Percentiles rank a stretch among this genome's conserved stretches.
Evolutionary conservation across 306 rosid species (phyloP).

Genomic region (Amphicarpaea edgeworthii): DNA sequence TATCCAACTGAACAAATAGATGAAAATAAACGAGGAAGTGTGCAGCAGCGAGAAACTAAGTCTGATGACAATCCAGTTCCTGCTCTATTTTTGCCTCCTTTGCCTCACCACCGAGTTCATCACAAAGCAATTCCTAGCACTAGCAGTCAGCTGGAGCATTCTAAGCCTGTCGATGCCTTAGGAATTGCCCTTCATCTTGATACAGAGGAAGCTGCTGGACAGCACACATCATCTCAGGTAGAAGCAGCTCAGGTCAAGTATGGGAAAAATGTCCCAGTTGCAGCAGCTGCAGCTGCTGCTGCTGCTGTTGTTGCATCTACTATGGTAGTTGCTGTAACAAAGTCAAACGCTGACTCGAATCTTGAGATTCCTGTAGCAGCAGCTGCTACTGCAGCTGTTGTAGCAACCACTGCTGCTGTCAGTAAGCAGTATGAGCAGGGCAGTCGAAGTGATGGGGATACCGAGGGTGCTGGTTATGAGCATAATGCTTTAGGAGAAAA

Average conservation of each 20-base stretch:
- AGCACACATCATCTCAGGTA: conserved; percentile 50
- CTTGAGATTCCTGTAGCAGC: conserved; percentile 93
- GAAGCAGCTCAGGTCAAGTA: conserved; percentile 69
- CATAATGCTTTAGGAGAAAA: conserved; percentile 59
- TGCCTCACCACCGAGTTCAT: conserved; percentile 63
- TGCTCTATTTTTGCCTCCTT: conserved; percentile 72
- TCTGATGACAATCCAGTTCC: conserved; percentile 51
- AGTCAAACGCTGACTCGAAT: conserved; percentile 72
- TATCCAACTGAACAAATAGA: conserved; percentile 56
- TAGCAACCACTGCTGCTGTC: conserved; percentile 96
- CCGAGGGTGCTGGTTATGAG: conserved; percentile 63
- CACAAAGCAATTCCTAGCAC: conserved; percentile 64
- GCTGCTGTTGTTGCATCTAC: conserved; percentile 99
- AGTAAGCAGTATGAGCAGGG: conserved; percentile 85
- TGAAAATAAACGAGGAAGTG: conserved; percentile 52
- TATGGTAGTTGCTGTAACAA: conserved; percentile 87
- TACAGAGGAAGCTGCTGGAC: conserved; percentile 59
- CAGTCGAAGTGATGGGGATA: conserved; percentile 69
- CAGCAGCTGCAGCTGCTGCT: conserved; percentile 95
- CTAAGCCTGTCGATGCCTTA: conserved; percentile 67
- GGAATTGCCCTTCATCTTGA: conserved; percentile 63
- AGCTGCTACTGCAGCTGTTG: conserved; percentile 99
- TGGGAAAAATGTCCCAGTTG: conserved; percentile 86
- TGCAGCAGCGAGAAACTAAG: conserved; percentile 49
- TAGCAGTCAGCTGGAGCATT: conserved; percentile 58